These are phyloP conservation scores for Penicillium sp. DNA, from an alignment of 2,329 filamentous ascomycete species.

Conservation along the genomic window DNA sequence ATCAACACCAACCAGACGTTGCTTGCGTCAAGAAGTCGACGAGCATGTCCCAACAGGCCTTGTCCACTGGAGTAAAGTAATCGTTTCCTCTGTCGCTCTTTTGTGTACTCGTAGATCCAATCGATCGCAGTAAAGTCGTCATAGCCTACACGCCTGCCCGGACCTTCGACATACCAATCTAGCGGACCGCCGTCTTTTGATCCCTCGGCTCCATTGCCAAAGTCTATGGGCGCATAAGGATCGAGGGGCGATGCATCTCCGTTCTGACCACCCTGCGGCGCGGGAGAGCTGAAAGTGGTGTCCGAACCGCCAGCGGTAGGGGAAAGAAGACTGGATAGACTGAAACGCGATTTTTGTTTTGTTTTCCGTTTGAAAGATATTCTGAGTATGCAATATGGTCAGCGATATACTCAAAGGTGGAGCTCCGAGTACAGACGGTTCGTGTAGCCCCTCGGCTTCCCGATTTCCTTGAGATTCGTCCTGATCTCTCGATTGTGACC, in stretches of 20 bases:
- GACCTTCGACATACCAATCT: constrained; percentile 91
- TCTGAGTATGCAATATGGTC: constrained; percentile 21
- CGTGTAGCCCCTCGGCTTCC: constrained; percentile 31
- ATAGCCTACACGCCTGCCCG: constrained; percentile 87
- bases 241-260: constrained; percentile 31
- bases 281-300: constrained; percentile 26
- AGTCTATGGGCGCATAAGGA: constrained; percentile 20
- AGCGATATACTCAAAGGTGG: constrained; percentile 1
- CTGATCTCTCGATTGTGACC: constrained; percentile 10
- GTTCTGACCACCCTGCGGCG: constrained; percentile 29
- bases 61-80: constrained; percentile 69
- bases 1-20: constrained; percentile 92
- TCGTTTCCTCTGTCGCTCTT: constrained; percentile 86
- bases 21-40: constrained; percentile 76
- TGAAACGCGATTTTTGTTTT: constrained; percentile 42
- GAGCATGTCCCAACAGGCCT: constrained; percentile 72
- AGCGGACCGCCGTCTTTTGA: constrained; percentile 45
- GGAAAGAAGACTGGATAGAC: constrained; percentile 43
- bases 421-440: constrained; percentile 35
- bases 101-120: constrained; percentile 99
- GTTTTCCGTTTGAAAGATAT: constrained; percentile 49
- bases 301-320: constrained; percentile 29
- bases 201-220: constrained; percentile 28
- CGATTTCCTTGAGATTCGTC: constrained; percentile 24
- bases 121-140: constrained; percentile 97